Conservation (phyloP, 2,329 filamentous ascomycete genomes). For the Parastagonospora avenae region DNA sequence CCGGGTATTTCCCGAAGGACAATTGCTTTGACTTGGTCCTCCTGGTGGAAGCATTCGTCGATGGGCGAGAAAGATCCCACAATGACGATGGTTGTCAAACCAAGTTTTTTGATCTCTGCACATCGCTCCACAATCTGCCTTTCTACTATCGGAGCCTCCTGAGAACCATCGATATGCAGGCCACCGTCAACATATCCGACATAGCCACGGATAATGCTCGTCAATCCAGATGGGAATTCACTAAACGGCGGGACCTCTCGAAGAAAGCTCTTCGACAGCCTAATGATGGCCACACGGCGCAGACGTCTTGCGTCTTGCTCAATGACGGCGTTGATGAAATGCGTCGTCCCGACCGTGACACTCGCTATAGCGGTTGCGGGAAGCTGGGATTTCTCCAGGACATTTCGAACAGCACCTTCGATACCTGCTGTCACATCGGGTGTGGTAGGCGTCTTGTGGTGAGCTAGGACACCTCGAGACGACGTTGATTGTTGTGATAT, state of each 20-base stretch:
- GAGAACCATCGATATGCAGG: constrained; percentile 54
- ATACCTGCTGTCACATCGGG: constrained; percentile 52
- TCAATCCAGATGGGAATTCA: constrained; percentile 60
- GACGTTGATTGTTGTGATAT: constrained; percentile 25
- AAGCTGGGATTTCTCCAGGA: constrained; percentile 34
- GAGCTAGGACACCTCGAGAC: constrained; percentile 12
- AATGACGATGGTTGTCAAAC: constrained; percentile 49
- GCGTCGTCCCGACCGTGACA: constrained; percentile 51
- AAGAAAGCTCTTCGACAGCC: constrained; percentile 61
- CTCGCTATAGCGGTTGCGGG: constrained; percentile 5
- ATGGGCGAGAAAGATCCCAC: constrained; percentile 56
- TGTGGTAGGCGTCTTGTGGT: constrained; percentile 48
- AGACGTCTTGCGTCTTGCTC: constrained; percentile 58
- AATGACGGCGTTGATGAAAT: constrained; percentile 65
- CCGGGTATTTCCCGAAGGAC: constrained; percentile 48
- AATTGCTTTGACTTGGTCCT: constrained; percentile 5
- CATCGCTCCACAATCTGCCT: constrained; percentile 46
- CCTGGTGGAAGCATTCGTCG: constrained; percentile 43
- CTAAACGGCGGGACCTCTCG: constrained; percentile 58
- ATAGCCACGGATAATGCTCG: constrained; percentile 52
- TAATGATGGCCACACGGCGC: constrained; percentile 59
- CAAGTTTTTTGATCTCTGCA: constrained; percentile 41
- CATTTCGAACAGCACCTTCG: constrained; percentile 42
- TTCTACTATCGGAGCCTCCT: constrained; percentile 48
- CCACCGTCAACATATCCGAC: constrained; percentile 51